Conservation (phyloP, 2,329 filamentous ascomycete genomes). For the Ascochyta lentis region DNA sequence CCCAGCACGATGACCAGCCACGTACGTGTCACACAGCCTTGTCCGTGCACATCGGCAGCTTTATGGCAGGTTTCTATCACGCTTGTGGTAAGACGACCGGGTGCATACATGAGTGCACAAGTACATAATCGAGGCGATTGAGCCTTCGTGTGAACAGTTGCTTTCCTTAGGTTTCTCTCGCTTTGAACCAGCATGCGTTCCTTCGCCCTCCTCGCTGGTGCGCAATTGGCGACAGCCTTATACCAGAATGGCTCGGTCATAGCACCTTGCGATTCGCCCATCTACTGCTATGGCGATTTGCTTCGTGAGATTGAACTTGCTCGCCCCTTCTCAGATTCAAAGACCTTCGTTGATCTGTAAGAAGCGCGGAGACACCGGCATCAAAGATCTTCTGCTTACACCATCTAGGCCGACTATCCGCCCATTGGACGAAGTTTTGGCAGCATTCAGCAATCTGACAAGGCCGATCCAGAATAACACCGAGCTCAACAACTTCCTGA, state of each 20-base stretch:
- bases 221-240: constrained; percentile 51
- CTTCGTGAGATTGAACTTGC: constrained; percentile 69
- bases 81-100: constrained; percentile 7
- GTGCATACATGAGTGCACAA: constrained; percentile 6
- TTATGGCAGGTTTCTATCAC: constrained; percentile 27
- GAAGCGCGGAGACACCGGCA: background rate
- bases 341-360: constrained; percentile 69
- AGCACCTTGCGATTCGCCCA: constrained; percentile 70
- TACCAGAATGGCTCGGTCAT: constrained; percentile 67
- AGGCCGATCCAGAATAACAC: constrained; percentile 70
- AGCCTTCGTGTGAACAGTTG: background rate
- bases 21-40: constrained; percentile 25
- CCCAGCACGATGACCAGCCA: constrained; percentile 24
- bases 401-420: constrained; percentile 63
- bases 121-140: constrained; percentile 7
- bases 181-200: constrained; percentile 20
- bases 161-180: background rate
- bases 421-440: constrained; percentile 66
- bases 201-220: constrained; percentile 23
- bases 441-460: constrained; percentile 64
- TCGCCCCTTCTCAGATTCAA: constrained; percentile 69
- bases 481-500: constrained; percentile 67
- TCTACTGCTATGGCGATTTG: constrained; percentile 72
- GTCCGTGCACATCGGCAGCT: constrained; percentile 18
- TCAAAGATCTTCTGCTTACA: constrained; percentile 5